Percentiles rank a stretch among this genome's conserved stretches.
These are phyloP conservation scores for Coniosporium tulheliwenetii DNA, from an alignment of 2,329 filamentous ascomycete species.

Conservation along the genomic window DNA sequence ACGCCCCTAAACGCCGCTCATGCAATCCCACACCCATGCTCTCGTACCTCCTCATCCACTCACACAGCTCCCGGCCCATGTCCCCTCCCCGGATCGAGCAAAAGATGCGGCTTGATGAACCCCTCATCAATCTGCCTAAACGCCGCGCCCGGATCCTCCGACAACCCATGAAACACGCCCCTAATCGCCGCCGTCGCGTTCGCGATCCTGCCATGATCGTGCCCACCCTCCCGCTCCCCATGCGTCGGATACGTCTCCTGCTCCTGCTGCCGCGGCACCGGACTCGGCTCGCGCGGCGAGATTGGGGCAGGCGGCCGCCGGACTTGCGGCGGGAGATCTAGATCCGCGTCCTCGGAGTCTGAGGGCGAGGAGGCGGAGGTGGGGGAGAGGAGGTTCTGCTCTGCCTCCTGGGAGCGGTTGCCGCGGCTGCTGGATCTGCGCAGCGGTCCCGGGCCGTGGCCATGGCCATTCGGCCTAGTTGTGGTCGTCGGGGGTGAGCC, in stretches of 20 bases:
- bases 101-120: conserved; percentile 80
- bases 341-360: conserved; percentile 37
- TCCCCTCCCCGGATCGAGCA: conserved; percentile 50
- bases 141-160: conserved; percentile 77
- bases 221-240: conserved; percentile 9
- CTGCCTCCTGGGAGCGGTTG: conserved; percentile 28
- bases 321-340: conserved; percentile 44
- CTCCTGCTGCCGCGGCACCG: conserved; percentile 7
- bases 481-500: conserved; percentile 31
- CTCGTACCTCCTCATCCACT: background rate
- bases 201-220: conserved; percentile 19
- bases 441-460: conserved; percentile 20
- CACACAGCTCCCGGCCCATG: background rate
- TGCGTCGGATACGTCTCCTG: conserved; percentile 15
- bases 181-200: conserved; percentile 63
- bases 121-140: conserved; percentile 91
- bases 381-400: conserved; percentile 39
- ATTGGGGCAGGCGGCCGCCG: conserved; percentile 24
- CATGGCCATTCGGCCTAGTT: conserved; percentile 10
- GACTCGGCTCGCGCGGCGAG: conserved; percentile 12
- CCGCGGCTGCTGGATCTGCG: conserved; percentile 37
- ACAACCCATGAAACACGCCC: conserved; percentile 59
- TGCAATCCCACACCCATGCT: too few relatives aligned
- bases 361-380: conserved; percentile 29
- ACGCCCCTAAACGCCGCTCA: too few relatives aligned